These are phyloP conservation scores for Fusarium heterosporum DNA, from an alignment of 2,329 filamentous ascomycete species.

Conservation along the genomic window DNA sequence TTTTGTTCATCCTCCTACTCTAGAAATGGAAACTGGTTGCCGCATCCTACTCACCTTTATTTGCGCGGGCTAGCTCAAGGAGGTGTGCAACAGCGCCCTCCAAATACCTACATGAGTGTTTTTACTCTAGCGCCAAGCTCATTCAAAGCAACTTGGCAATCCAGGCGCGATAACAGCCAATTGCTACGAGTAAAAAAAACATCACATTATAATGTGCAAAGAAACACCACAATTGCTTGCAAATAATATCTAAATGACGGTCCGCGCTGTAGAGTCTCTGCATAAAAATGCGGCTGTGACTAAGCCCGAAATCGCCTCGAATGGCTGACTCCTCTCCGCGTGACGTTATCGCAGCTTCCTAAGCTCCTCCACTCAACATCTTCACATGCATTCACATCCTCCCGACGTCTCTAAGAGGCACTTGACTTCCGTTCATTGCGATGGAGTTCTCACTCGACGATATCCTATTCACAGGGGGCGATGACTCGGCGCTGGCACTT, in stretches of 20 bases:
- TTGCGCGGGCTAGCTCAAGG: too few relatives aligned
- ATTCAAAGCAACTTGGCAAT: too few relatives aligned
- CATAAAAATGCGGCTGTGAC: constrained; percentile 19
- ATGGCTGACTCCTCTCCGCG: background rate
- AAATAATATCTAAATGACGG: background rate
- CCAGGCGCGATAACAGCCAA: background rate
- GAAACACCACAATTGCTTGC: constrained; percentile 2
- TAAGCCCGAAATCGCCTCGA: constrained; percentile 30
- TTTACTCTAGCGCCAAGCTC: too few relatives aligned
- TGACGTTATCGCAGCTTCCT: constrained; percentile 24
- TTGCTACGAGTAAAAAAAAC: too few relatives aligned
- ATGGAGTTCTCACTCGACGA: constrained; percentile 45
- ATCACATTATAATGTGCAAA: too few relatives aligned
- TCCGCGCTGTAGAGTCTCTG: background rate
- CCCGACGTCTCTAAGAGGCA: background rate
- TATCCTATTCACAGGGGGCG: constrained; percentile 34
- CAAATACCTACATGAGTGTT: too few relatives aligned
- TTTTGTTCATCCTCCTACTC: too few relatives aligned
- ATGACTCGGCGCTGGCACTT: constrained; percentile 33
- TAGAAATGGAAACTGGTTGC: too few relatives aligned
- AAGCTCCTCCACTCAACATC: constrained; percentile 30
- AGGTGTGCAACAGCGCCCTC: too few relatives aligned
- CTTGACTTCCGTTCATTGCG: background rate
- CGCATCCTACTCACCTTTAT: too few relatives aligned
- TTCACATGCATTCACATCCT: constrained; percentile 11